Conservation (phyloP, 768 basidiomycete genomes). For the Crucibulum laeve region DNA sequence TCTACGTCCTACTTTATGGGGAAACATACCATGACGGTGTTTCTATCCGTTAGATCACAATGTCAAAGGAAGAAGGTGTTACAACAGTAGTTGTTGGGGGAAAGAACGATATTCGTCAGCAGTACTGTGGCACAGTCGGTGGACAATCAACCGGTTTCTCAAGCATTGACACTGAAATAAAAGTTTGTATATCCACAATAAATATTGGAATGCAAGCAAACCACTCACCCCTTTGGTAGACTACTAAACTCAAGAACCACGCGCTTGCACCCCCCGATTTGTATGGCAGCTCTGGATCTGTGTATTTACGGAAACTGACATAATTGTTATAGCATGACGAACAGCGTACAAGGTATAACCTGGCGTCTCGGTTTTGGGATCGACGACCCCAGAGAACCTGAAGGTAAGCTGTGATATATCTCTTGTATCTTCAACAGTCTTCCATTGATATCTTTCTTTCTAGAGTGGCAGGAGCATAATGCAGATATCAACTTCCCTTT, state of each 20-base stretch:
- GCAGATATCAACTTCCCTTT: conserved; percentile 50
- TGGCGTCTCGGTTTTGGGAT: conserved; percentile 63
- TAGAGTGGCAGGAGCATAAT: conserved; percentile 58
- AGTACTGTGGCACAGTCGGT: conserved; percentile 62
- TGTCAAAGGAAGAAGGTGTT: conserved; percentile 54
- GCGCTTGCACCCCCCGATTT: conserved; percentile 56
- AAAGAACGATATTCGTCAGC: conserved; percentile 37
- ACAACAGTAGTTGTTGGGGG: conserved; percentile 59
- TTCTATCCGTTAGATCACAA: conserved; percentile 40
- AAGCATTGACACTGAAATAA: conserved; percentile 57
- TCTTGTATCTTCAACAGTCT: not conserved
- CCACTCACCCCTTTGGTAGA: conserved; percentile 21
- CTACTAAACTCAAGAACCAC: conserved; percentile 48
- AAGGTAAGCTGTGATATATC: conserved; percentile 32
- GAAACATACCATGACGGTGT: not conserved
- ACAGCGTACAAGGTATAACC: conserved; percentile 58
- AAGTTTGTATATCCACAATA: conserved; percentile 23
- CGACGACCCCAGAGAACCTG: conserved; percentile 44
- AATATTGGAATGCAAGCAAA: not conserved
- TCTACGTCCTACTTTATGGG: conserved; percentile 6
- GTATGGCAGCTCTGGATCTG: conserved; percentile 25
- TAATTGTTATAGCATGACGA: conserved; percentile 35
- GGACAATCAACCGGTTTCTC: conserved; percentile 57
- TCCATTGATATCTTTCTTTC: conserved; percentile 3
- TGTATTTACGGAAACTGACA: not conserved